Evolutionary conservation across 345 rosid genomes (phyloP).

Genomic region (Boechera stricta): DNA sequence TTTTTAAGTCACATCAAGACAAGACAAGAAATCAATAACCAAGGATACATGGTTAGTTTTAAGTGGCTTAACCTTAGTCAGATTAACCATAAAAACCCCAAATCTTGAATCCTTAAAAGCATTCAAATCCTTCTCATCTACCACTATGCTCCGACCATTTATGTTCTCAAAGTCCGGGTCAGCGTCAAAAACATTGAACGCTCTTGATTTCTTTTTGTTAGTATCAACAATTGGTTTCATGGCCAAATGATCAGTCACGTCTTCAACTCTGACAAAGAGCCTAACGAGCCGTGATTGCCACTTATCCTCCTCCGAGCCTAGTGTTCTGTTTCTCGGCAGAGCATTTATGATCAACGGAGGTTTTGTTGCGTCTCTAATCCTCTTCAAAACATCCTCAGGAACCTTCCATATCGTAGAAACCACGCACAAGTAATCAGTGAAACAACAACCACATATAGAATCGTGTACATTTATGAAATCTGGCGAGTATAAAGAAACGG

Average conservation of each 20-base stretch:
- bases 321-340: conserved; percentile 33
- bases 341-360: conserved; percentile 49
- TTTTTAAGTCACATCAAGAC: not conserved
- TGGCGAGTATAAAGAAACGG: not conserved
- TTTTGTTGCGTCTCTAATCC: conserved; percentile 37
- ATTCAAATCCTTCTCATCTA: conserved; percentile 45
- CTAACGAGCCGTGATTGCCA: conserved; percentile 47
- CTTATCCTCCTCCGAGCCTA: conserved; percentile 1
- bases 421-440: not conserved
- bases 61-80: conserved; percentile 48
- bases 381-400: conserved; percentile 48
- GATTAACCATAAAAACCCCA: conserved; percentile 74
- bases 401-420: conserved; percentile 46
- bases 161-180: conserved; percentile 67
- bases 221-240: conserved; percentile 28
- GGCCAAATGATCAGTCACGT: conserved; percentile 35
- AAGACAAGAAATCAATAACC: not conserved
- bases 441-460: not conserved
- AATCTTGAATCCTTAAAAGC: conserved; percentile 51
- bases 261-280: conserved; percentile 43
- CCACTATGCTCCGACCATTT: conserved; percentile 67
- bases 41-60: not conserved
- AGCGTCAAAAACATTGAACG: conserved; percentile 58
- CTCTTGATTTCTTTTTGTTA: conserved; percentile 32
- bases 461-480: not conserved